Percentiles rank a stretch among this genome's conserved stretches.
Evolutionary conservation across 345 rosid species (phyloP).

Genomic region (Raphanus raphanistrum): DNA sequence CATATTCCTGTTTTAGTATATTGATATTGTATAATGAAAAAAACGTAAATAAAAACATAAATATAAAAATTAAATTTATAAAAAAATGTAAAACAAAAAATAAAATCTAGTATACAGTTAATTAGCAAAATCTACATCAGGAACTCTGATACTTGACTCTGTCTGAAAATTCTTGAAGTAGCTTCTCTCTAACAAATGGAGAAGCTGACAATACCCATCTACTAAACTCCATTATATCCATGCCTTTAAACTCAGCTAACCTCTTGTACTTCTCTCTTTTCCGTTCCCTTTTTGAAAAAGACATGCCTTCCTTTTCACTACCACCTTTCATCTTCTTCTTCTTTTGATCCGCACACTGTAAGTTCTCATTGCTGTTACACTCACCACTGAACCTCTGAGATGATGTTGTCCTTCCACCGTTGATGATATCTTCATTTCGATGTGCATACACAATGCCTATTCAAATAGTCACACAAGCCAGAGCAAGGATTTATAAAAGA

Average conservation of each 20-base stretch:
- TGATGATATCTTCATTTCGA: constrained; percentile 68
- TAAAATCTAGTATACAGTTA: too few relatives aligned
- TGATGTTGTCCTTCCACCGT: constrained; percentile 36
- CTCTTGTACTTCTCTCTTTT: constrained; percentile 54
- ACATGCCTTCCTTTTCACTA: constrained; percentile 28
- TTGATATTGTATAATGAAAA: too few relatives aligned
- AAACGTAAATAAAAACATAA: too few relatives aligned
- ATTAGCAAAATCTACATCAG: too few relatives aligned
- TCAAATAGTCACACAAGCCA: constrained; percentile 1
- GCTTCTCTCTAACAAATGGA: constrained; percentile 46
- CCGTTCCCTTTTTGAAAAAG: constrained; percentile 36
- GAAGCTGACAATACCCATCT: constrained; percentile 69
- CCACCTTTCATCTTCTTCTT: constrained; percentile 28
- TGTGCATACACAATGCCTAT: constrained; percentile 77
- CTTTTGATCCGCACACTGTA: constrained; percentile 24
- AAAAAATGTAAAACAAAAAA: too few relatives aligned
- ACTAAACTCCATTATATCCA: constrained; percentile 71
- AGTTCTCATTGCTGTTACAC: constrained; percentile 14
- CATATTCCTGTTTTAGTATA: too few relatives aligned
- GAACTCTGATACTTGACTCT: constrained; percentile 1
- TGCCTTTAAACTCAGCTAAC: constrained; percentile 61
- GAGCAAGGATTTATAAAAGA: neutral
- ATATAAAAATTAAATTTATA: too few relatives aligned
- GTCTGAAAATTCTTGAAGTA: constrained; percentile 49
- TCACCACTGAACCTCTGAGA: constrained; percentile 19